Evolutionary conservation across 768 basidiomycete genomes (phyloP), one percentile per base, ranked within the genome.

Genomic region (Heimioporus sp.): DNA sequence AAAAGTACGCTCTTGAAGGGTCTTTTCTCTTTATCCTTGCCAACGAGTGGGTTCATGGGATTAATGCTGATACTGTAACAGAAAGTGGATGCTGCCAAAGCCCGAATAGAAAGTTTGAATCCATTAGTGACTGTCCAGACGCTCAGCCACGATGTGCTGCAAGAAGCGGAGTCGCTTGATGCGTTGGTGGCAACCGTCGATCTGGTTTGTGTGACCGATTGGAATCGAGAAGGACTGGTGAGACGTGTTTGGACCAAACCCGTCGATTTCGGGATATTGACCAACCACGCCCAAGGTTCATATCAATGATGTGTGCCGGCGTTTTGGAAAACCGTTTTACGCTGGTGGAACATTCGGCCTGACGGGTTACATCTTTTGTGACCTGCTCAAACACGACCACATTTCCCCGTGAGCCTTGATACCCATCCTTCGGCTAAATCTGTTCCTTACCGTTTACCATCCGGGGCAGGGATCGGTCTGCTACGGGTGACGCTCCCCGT

Each of bases 311-410:
- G 76, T 83, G n/a, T 92, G 93, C 67, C 79, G 94, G 53, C 77
- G 79, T 51, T 74, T 80, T 44, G 73, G 76, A 39, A 92, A 86
- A 55, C 86, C 90, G 7, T 87, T 98, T 66, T 98, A 97, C 61
- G 83, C 87, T n/a, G 94, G 94, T 1, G 91, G 91, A 11, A 87
- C 89, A 15, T 95, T 92, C 66, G 96, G 96, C 19, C 76, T 95
- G 53, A 73, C 85, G 42, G 96, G 96, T 15, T 99, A 92, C 71
- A 92, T 97, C 62, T 97, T 98, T 65, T 92, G 92, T 56, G 95
- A 98, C 67, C 77, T 99, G 49, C 75, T 94, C 51, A 77, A 81
- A 49, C 96, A 97, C 62, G 86, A 93, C 55, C 92, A 87, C 67
- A 82, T 97, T 55, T 73, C 85, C 42, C 82, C 86, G 96, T 95